Evolutionary conservation across 306 rosid species (phyloP).

Genomic region (Arachis stenosperma): DNA sequence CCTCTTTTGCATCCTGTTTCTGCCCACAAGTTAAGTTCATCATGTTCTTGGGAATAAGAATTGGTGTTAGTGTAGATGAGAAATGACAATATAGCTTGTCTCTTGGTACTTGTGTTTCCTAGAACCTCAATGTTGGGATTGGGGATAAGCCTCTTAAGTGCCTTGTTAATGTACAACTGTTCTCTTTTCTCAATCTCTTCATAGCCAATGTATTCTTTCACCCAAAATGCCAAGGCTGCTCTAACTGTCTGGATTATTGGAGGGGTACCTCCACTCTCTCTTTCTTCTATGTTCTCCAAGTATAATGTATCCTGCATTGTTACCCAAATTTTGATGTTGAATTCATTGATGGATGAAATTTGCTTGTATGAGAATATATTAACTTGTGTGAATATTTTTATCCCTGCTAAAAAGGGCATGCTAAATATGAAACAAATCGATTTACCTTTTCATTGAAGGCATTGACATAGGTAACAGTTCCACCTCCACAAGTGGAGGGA

Average conservation of each 20-base stretch:
- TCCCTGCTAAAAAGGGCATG: no score
- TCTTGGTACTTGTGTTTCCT: constrained; percentile 58
- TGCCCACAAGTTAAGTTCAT: constrained; percentile 57
- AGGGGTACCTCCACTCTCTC: constrained; percentile 91
- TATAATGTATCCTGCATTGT: constrained; percentile 78
- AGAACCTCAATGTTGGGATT: constrained; percentile 62
- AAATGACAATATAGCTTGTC: constrained; percentile 81
- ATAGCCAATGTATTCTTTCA: constrained; percentile 68
- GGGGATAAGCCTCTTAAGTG: constrained; percentile 58
- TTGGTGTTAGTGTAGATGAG: constrained; percentile 61
- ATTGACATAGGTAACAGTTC: constrained; percentile 76
- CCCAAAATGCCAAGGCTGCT: constrained; percentile 90
- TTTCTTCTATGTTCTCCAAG: constrained; percentile 68
- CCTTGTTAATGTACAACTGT: constrained; percentile 51
- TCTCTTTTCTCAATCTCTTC: constrained; percentile 69
- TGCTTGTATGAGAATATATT: background rate
- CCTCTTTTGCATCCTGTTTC: constrained; percentile 62
- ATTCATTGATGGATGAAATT: constrained; percentile 5
- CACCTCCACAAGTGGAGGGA: constrained; percentile 94
- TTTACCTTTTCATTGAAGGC: constrained; percentile 68
- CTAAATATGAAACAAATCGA: no score
- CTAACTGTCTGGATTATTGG: constrained; percentile 79
- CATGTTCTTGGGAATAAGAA: constrained; percentile 20
- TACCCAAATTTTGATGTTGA: background rate
- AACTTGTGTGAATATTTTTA: no score